Evolutionary conservation across 1,284 basidiomycete species (phyloP).

Genomic region (Peniophora sp.): DNA sequence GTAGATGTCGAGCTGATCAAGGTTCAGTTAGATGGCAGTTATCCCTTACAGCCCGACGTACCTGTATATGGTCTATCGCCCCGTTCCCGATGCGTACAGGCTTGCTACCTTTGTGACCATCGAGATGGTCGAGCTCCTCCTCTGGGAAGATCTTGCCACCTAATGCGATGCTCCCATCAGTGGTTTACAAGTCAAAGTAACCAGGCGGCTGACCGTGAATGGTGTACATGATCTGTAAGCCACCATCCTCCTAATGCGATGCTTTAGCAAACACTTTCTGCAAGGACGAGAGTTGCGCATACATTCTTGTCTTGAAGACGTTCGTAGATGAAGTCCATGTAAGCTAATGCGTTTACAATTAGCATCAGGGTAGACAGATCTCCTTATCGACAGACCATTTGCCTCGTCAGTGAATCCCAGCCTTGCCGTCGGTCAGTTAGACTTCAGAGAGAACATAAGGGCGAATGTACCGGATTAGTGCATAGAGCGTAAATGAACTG

Average conservation of each 20-base stretch:
- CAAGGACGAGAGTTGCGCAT: no score
- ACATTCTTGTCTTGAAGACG: conserved; percentile 75
- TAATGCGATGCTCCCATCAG: conserved; percentile 16
- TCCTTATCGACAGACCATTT: conserved; percentile 41
- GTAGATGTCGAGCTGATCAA: conserved; percentile 72
- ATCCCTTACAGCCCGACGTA: conserved; percentile 62
- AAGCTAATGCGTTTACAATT: conserved; percentile 44
- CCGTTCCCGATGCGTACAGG: conserved; percentile 83
- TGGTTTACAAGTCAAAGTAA: not conserved
- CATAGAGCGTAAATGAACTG: conserved; percentile 77
- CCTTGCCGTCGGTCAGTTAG: no score
- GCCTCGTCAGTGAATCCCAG: conserved; percentile 89
- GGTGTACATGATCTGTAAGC: conserved; percentile 87
- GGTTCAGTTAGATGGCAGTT: no score
- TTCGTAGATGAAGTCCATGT: conserved; percentile 85
- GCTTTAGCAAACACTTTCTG: no score
- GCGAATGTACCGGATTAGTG: conserved; percentile 46
- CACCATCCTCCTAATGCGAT: conserved; percentile 48
- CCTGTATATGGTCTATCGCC: conserved; percentile 82
- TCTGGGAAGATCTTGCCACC: conserved; percentile 81
- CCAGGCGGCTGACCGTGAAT: conserved; percentile 53
- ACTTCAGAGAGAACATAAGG: no score
- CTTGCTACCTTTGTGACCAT: conserved; percentile 79
- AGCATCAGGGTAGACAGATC: not conserved
- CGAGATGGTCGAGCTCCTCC: conserved; percentile 74